Conservation (phyloP, 257 asterid species). For the Striga asiatica region DNA sequence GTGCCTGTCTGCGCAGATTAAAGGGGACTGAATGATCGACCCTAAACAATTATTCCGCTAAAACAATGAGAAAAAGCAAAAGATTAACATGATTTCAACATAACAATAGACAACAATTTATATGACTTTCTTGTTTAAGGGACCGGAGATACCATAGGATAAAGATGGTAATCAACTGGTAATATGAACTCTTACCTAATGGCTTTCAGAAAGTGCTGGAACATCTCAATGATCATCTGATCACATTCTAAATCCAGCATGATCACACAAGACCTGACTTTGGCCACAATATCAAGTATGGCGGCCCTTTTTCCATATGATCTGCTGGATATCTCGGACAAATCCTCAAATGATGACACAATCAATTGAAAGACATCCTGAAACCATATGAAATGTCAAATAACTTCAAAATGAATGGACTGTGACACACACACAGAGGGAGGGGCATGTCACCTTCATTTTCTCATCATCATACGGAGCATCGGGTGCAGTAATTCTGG, state of each 20-base stretch:
- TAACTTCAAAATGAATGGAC: conserved; percentile 5
- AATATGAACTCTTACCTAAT: conserved; percentile 45
- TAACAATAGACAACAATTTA: background rate
- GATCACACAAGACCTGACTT: conserved; percentile 91
- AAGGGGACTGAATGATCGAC: too few relatives aligned
- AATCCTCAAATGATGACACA: conserved; percentile 74
- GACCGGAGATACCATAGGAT: conserved; percentile 1
- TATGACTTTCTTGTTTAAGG: background rate
- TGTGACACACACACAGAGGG: background rate
- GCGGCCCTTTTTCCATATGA: conserved; percentile 60
- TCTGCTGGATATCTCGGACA: conserved; percentile 62
- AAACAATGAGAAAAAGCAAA: background rate
- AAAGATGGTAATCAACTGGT: conserved; percentile 3
- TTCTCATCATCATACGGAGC: conserved; percentile 91
- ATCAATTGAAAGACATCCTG: conserved; percentile 87
- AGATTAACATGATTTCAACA: background rate
- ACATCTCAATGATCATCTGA: conserved; percentile 75
- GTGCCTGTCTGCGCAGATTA: too few relatives aligned
- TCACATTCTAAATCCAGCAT: conserved; percentile 98
- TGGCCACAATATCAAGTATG: conserved; percentile 90
- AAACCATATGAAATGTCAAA: conserved; percentile 23
- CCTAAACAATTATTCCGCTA: too few relatives aligned
- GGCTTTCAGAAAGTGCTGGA: conserved; percentile 61
- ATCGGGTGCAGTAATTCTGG: conserved; percentile 96
- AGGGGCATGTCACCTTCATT: conserved; percentile 58